Evolutionary conservation across 257 asterid genomes (phyloP), one percentile per base, ranked within the genome.

Genomic region (Gardenia jasminoides): DNA sequence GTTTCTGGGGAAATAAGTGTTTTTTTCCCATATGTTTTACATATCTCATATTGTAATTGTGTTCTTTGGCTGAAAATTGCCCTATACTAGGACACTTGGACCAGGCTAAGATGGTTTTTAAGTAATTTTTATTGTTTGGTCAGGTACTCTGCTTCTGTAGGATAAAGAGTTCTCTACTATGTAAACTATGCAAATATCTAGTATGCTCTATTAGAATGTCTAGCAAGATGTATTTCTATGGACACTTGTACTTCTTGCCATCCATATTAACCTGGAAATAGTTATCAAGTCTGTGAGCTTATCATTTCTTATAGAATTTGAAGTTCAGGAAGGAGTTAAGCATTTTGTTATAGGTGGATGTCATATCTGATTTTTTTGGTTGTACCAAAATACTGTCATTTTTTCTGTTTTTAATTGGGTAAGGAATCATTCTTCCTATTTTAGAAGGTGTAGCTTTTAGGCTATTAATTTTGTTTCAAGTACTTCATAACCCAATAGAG

Each of bases 211-310:
- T 19, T 33, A 31, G 33, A 61, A 61, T 61, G 0, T 58, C 7
- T 20, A 61, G 67, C 2, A 61, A 61, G 26, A 61, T 24, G 62
- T 24, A 58, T 58, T 24, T 58, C 64, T 20, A 24, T 58, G 65
- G 4, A 2, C 6, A 58, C 24, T 58, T 58, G 65, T 59, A 12
- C 66, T n/a, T 58, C 0, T 52, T 41, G 43, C 9, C 59, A n/a
- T 59, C 24, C 59, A 10, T 54, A 74, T 36, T 48, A 33, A 12
- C 1, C 39, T 6, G 24, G 48, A n/a, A 74, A 10, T 41, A 4
- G 52, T 12, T 59, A 28, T 58, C 4, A 48, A 26, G 76, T 72
- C 67, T 56, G 15, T 78, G 61, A 58, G 76, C 81, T 30, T 78
- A 70, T 64, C 20, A 52, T 39, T 48, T 31, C 22, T 74, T 24